Evolutionary conservation across 768 basidiomycete species (phyloP).

Genomic region (Boletus insuetus): DNA sequence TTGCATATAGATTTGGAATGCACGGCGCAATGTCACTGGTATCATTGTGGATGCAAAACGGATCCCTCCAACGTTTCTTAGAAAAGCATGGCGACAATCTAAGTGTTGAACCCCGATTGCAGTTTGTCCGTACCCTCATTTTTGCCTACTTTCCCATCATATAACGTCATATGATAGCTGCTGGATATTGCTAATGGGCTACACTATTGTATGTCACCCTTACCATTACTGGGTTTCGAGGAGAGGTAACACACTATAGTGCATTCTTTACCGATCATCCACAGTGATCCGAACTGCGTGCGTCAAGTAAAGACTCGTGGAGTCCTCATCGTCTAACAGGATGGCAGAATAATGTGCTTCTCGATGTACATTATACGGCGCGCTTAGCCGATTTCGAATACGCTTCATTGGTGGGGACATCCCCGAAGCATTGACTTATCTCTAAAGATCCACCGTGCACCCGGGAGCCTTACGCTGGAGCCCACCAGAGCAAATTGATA

Average conservation of each 20-base stretch:
- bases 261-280: background rate
- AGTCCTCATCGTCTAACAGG: background rate
- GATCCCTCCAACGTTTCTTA: background rate
- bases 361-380: constrained; percentile 26
- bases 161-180: constrained; percentile 13
- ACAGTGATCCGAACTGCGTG: background rate
- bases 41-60: background rate
- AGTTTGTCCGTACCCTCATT: background rate
- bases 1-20: background rate
- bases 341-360: constrained; percentile 13
- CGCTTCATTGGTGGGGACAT: no score
- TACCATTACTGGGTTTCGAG: background rate
- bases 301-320: background rate
- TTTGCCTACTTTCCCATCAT: background rate
- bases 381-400: constrained; percentile 39
- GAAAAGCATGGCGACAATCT: background rate
- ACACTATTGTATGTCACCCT: constrained; percentile 6
- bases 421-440: background rate
- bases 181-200: constrained; percentile 15
- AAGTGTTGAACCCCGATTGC: background rate
- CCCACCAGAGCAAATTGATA: constrained; percentile 20
- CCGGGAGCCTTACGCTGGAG: background rate
- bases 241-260: background rate
- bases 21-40: background rate
- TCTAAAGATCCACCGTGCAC: no score